Percentiles rank a stretch among this genome's conserved stretches.
phyloP scores from a whole-genome alignment of 148 eudicot species.

The Agrostemma githago region DNA sequence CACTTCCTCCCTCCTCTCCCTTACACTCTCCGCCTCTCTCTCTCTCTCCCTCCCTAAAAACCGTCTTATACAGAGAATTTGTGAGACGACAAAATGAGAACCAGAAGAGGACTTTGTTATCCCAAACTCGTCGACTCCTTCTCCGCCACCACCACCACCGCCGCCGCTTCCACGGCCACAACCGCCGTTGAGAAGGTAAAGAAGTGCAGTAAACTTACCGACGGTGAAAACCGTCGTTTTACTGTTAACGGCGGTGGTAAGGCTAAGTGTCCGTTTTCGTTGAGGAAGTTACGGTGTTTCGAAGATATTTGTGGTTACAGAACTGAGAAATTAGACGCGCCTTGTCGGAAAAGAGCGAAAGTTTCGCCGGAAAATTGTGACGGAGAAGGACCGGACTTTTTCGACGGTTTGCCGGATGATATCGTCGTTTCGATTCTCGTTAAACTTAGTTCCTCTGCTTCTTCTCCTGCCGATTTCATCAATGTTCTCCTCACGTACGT shows the following conservation, averaged over 20 bases:
- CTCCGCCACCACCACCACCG: not conserved
- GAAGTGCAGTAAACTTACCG: not conserved
- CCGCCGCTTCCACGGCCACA: not conserved
- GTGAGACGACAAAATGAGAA: constrained; percentile 36
- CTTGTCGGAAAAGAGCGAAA: constrained; percentile 21
- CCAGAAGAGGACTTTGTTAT: constrained; percentile 47
- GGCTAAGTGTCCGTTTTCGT: not conserved
- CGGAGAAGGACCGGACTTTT: constrained; percentile 24
- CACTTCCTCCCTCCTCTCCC: not conserved
- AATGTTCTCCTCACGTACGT: constrained; percentile 41
- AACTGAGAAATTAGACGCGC: not conserved
- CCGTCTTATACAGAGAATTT: too few relatives aligned
- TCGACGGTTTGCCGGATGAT: constrained; percentile 55
- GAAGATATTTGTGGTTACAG: not conserved
- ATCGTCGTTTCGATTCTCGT: constrained; percentile 39
- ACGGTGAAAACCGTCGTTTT: not conserved
- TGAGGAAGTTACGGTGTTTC: not conserved
- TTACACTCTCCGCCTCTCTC: constrained; percentile 9
- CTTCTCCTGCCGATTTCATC: constrained; percentile 52
- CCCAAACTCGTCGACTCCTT: constrained; percentile 15
- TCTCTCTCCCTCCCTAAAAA: not conserved
- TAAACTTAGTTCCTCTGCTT: constrained; percentile 41
- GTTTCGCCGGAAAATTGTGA: constrained; percentile 5
- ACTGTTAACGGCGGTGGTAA: not conserved
- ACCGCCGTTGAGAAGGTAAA: not conserved